A percentile compares a stretch with the other conserved stretches of the same genome.
Evolutionary conservation across 108 stramenopile genomes (phyloP).

Genomic region (Skeletonema menzelii): DNA sequence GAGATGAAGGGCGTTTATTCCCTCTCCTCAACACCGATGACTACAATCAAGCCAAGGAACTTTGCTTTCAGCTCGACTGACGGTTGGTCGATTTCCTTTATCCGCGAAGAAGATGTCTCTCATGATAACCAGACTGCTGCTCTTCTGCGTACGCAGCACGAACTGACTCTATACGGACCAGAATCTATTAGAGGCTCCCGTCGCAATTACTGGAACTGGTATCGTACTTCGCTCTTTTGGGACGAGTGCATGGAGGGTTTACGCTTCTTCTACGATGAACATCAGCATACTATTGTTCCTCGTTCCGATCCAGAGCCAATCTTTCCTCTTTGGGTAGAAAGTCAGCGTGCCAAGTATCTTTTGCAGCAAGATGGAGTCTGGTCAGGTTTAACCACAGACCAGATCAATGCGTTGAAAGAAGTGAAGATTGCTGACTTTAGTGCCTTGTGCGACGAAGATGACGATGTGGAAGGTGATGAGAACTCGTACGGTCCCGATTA

Average conservation of each 20-base stretch:
- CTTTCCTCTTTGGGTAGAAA: conserved; percentile 34
- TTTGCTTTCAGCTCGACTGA: background rate
- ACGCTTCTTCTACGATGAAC: conserved; percentile 38
- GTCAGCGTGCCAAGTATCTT: conserved; percentile 32
- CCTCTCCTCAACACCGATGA: conserved; percentile 4
- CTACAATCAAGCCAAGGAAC: background rate
- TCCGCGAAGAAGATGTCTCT: conserved; percentile 7
- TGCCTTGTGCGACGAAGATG: conserved; percentile 4
- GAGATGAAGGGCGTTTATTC: conserved; percentile 39
- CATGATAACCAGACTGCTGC: conserved; percentile 18
- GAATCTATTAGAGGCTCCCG: background rate
- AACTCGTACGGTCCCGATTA: background rate
- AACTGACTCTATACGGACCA: conserved; percentile 13
- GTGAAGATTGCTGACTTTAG: conserved; percentile 23
- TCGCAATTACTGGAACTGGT: background rate
- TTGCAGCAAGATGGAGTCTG: conserved; percentile 20
- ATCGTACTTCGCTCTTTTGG: conserved; percentile 34
- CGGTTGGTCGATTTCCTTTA: background rate
- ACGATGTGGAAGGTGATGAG: background rate
- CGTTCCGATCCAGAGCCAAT: conserved; percentile 22
- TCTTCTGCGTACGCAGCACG: conserved; percentile 17
- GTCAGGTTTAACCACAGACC: conserved; percentile 23
- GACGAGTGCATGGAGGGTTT: conserved; percentile 43
- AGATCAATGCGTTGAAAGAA: conserved; percentile 33
- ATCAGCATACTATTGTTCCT: conserved; percentile 39